A percentile compares a stretch with the other conserved stretches of the same genome.
Evolutionary conservation across 2,329 filamentous ascomycete genomes (phyloP).

Genomic region (Monosporascus sp.): DNA sequence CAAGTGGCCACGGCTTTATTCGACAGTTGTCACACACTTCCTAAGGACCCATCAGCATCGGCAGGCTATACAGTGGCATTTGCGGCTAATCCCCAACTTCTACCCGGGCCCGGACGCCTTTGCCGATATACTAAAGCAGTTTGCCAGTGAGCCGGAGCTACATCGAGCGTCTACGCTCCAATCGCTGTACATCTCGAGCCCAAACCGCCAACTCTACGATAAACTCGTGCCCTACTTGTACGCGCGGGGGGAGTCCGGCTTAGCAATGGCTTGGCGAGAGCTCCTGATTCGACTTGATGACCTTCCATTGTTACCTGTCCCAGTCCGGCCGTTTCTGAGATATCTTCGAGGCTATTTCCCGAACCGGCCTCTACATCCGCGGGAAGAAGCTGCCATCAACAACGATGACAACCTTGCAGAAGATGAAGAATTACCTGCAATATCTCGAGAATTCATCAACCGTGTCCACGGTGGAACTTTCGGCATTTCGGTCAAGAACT

Average conservation of each 20-base stretch:
- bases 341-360: constrained; percentile 44
- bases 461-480: constrained; percentile 34
- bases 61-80: constrained; percentile 42
- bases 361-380: constrained; percentile 27
- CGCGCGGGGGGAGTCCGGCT: constrained; percentile 35
- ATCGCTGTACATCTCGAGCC: constrained; percentile 40
- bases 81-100: constrained; percentile 38
- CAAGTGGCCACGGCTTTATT: constrained; percentile 47
- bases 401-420: constrained; percentile 4
- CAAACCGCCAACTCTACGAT: constrained; percentile 44
- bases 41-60: constrained; percentile 34
- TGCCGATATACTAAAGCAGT: constrained; percentile 34
- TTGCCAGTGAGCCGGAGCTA: constrained; percentile 32
- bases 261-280: constrained; percentile 45
- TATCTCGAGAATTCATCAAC: constrained; percentile 31
- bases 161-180: constrained; percentile 35
- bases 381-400: constrained; percentile 28
- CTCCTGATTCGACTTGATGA: constrained; percentile 37
- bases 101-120: constrained; percentile 37
- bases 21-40: constrained; percentile 39
- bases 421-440: constrained; percentile 10
- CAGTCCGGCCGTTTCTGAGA: constrained; percentile 42
- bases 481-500: constrained; percentile 38
- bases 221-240: constrained; percentile 47
- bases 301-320: constrained; percentile 31